phyloP scores from a whole-genome alignment of 768 basidiomycete genomes.

The Auricularia sp. region DNA sequence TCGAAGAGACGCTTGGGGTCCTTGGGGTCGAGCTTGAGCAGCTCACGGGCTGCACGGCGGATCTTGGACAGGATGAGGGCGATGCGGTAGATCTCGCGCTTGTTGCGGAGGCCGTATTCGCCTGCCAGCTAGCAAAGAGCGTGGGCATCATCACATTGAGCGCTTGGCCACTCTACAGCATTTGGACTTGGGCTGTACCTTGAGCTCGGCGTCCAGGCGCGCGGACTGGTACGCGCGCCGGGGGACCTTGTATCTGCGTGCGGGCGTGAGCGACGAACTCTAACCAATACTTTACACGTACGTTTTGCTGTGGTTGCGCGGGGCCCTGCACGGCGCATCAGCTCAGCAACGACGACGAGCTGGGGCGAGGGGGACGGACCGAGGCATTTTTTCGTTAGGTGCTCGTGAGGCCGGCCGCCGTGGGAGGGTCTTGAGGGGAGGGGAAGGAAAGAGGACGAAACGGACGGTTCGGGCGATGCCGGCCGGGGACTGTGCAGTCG shows the following conservation, averaged over 20 bases:
- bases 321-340: conserved; percentile 47
- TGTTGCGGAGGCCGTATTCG: conserved; percentile 99
- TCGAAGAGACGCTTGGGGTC: conserved; percentile 99
- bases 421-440: conserved; percentile 18
- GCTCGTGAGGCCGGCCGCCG: conserved; percentile 21
- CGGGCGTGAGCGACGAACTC: background rate
- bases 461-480: background rate
- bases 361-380: conserved; percentile 39
- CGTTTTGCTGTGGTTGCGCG: conserved; percentile 91
- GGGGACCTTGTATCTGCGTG: conserved; percentile 92
- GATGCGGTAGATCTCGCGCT: conserved; percentile 99
- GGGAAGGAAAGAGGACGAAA: conserved; percentile 11
- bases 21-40: conserved; percentile 98
- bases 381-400: conserved; percentile 66
- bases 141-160: background rate
- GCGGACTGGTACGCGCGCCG: conserved; percentile 94
- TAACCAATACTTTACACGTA: conserved; percentile 38
- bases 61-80: conserved; percentile 97
- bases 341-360: conserved; percentile 4
- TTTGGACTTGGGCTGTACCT: conserved; percentile 45
- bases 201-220: conserved; percentile 98
- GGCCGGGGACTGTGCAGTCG: conserved; percentile 3
- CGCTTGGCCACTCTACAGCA: conserved; percentile 3
- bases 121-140: conserved; percentile 70
- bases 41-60: conserved; percentile 99